phyloP scores from a whole-genome alignment of 768 basidiomycete species.

The Ramaria rubella region DNA sequence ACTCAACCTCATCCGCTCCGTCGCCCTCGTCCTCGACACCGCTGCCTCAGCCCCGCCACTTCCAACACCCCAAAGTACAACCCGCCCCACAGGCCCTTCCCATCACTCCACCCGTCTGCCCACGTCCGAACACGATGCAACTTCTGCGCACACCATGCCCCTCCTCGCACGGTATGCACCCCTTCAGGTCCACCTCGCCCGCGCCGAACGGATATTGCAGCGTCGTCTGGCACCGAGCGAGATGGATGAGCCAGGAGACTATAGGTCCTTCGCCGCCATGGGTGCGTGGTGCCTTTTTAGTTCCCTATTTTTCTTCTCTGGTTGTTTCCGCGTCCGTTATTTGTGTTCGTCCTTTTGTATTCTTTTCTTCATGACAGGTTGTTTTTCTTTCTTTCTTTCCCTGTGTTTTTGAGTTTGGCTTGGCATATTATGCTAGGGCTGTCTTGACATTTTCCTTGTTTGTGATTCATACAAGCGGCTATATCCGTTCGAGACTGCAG shows the following conservation, averaged over 20 bases:
- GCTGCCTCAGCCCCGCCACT: slow-evolving; percentile 26
- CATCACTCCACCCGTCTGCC: not conserved
- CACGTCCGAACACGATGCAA: no score
- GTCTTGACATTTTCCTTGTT: no score
- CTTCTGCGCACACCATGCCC: not conserved
- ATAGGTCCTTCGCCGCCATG: not conserved
- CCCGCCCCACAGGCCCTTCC: slow-evolving; percentile 14
- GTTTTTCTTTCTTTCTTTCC: no score
- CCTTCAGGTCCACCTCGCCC: not conserved
- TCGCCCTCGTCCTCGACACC: slow-evolving; percentile 37
- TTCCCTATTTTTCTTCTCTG: slow-evolving; percentile 12
- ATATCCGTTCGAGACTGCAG: no score
- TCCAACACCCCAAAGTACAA: slow-evolving; percentile 24
- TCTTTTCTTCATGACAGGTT: no score
- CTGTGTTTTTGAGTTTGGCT: no score
- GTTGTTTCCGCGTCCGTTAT: not conserved
- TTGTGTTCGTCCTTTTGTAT: no score
- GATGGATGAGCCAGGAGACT: slow-evolving; percentile 3
- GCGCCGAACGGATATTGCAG: slow-evolving; percentile 2
- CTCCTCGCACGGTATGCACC: not conserved
- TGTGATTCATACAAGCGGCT: no score
- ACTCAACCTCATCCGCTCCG: slow-evolving; percentile 57
- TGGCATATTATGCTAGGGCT: no score
- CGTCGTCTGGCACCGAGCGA: slow-evolving; percentile 3
- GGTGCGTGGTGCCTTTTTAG: not conserved